phyloP scores from a whole-genome alignment of 208 protist genomes.

The Leishmania gerbilli region DNA sequence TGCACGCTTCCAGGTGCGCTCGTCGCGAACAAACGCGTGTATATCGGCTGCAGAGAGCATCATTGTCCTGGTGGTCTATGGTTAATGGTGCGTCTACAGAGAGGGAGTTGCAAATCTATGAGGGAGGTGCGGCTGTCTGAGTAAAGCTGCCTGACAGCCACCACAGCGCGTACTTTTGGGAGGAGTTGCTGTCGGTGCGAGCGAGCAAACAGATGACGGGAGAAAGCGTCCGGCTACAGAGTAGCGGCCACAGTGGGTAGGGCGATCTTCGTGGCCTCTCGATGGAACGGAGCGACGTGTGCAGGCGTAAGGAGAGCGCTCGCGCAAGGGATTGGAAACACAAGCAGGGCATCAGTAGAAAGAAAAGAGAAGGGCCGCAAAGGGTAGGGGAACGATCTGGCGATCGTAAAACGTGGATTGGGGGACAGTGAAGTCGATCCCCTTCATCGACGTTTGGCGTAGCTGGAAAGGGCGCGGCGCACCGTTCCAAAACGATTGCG shows the following conservation, averaged over 20 bases:
- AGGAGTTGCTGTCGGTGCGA: neutral
- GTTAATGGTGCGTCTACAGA: neutral
- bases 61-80: neutral
- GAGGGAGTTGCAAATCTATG: neutral
- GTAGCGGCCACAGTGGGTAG: neutral
- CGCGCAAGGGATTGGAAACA: neutral
- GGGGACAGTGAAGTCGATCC: neutral
- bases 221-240: neutral
- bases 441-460: neutral
- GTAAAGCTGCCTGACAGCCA: neutral
- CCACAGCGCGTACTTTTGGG: neutral
- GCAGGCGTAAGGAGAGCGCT: neutral
- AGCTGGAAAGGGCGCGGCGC: too few species aligned
- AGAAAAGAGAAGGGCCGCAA: neutral
- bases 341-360: neutral
- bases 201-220: neutral
- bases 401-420: neutral
- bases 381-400: neutral
- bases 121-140: neutral
- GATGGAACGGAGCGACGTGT: neutral
- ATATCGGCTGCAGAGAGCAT: slow-evolving; percentile 24
- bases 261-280: neutral
- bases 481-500: neutral
- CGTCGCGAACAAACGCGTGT: slow-evolving; percentile 54
- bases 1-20: slow-evolving; percentile 49